Conservation (phyloP, 2,329 filamentous ascomycete species). For the Trichoderma brevicompactum region DNA sequence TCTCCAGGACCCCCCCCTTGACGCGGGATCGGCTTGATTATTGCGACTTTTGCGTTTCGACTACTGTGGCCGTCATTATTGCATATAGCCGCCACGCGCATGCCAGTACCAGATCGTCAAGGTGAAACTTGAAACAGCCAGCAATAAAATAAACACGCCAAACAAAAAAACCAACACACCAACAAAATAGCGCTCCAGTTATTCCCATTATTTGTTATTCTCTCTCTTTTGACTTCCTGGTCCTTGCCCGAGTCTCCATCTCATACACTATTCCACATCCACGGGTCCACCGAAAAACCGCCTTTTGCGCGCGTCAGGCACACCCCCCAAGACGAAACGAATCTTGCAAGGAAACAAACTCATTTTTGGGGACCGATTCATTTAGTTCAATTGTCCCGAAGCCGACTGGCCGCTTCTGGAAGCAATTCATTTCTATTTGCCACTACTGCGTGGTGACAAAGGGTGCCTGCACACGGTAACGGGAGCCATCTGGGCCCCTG, state of each 20-base stretch:
- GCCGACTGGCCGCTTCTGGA: slow-evolving; percentile 22
- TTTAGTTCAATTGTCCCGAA: slow-evolving; percentile 10
- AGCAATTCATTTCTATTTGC: slow-evolving; percentile 15
- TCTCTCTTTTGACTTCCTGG: slow-evolving; percentile 1
- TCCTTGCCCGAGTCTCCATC: slow-evolving; percentile 22
- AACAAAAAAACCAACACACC: neutral
- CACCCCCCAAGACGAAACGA: slow-evolving; percentile 22
- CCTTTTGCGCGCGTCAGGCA: slow-evolving; percentile 6
- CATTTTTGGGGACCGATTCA: slow-evolving; percentile 16
- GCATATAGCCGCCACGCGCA: slow-evolving; percentile 8
- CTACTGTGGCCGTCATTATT: slow-evolving; percentile 7
- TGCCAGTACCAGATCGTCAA: slow-evolving; percentile 11
- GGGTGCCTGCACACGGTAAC: slow-evolving; percentile 16
- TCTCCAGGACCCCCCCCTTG: neutral
- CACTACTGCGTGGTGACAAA: slow-evolving; percentile 12
- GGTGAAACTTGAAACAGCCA: slow-evolving; percentile 18
- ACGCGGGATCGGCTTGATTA: slow-evolving; percentile 23
- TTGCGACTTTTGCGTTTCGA: slow-evolving; percentile 19
- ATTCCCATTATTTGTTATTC: neutral
- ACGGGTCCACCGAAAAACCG: slow-evolving; percentile 14
- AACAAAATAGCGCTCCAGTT: neutral
- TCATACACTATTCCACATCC: slow-evolving; percentile 11
- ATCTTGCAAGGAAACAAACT: slow-evolving; percentile 16
- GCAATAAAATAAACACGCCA: slow-evolving; percentile 16
- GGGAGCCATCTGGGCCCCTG: slow-evolving; percentile 22